Evolutionary conservation across 306 rosid species (phyloP), one percentile per base, ranked within the genome.

Genomic region (Vigna reflexopilosa): DNA sequence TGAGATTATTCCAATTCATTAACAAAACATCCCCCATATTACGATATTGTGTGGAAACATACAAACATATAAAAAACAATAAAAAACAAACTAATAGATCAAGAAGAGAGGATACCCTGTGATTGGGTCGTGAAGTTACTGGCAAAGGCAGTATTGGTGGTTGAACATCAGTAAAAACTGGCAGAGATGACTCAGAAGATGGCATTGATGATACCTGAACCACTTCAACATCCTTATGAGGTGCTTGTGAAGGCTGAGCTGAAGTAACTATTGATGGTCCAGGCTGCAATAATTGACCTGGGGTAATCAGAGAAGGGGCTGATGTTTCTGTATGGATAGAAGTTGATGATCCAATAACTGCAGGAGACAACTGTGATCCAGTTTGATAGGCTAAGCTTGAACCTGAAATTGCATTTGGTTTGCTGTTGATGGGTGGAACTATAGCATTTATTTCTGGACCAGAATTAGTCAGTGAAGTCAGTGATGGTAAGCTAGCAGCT

Each of bases 81-180:
- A 47, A 47, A 54, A 64, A 54, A 0, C 9, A 36, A 36, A 36
- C 42, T 36, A 6, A 36, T 24, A 59, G 72, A 82, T 5, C 52
- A 73, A 36, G 58, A 51, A 36, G 70, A 36, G 57, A 75, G 38
- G 75, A 67, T 75, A 89, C 98, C 93, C 83, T 89, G 50, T 84
- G 89, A 68, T 30, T 67, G 30, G 86, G 82, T 75, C 73, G 83
- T 28, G 92, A 83, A 67, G 84, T 80, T 44, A 55, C 82, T 9
- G 97, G 97, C 72, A 92, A 76, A 9, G 97, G 97, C 83, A 94
- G 81, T 80, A 92, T 89, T 17, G 97, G 97, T 5, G 95, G 97
- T 78, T 89, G 97, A 59, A 85, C 48, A 77, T 88, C 95, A 19
- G 95, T 57, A n/a, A 85, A 75, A 70, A 88, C 86, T 1, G 89